A percentile compares a stretch with the other conserved stretches of the same genome.
Evolutionary conservation across 1,284 basidiomycete genomes (phyloP).

Genomic region (Malassezia dermatis): DNA sequence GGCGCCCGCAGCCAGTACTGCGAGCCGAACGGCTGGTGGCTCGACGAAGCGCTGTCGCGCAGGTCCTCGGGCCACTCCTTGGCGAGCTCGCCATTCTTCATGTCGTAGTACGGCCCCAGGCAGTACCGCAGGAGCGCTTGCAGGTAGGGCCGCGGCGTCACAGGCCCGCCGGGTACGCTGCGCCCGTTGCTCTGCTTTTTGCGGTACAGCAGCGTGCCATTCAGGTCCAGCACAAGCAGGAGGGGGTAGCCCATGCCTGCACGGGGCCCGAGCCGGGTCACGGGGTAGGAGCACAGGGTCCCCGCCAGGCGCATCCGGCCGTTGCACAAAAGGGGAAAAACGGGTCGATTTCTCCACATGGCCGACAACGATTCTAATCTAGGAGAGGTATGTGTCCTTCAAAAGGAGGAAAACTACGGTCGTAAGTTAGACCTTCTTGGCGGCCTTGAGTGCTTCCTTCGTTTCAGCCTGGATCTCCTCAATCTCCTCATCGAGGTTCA

Average conservation of each 20-base stretch:
- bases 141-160: constrained; percentile 57
- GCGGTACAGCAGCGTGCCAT: constrained; percentile 68
- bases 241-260: constrained; percentile 1
- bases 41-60: background rate
- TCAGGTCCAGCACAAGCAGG: constrained; percentile 68
- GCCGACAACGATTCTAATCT: background rate
- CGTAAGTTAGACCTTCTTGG: background rate
- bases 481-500: constrained; percentile 52
- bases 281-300: background rate
- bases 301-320: background rate
- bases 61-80: background rate
- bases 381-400: background rate
- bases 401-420: background rate
- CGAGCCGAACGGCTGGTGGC: constrained; percentile 21
- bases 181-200: constrained; percentile 43
- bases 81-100: background rate
- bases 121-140: constrained; percentile 57
- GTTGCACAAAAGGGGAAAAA: background rate
- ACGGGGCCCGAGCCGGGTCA: background rate
- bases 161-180: constrained; percentile 15
- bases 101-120: constrained; percentile 20
- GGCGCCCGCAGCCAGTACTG: constrained; percentile 21
- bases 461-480: constrained; percentile 44
- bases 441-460: constrained; percentile 31
- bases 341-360: background rate